Percentiles rank a stretch among this genome's conserved stretches.
Conservation (phyloP, 495 filamentous ascomycete species). For the Tuber borchii region DNA sequence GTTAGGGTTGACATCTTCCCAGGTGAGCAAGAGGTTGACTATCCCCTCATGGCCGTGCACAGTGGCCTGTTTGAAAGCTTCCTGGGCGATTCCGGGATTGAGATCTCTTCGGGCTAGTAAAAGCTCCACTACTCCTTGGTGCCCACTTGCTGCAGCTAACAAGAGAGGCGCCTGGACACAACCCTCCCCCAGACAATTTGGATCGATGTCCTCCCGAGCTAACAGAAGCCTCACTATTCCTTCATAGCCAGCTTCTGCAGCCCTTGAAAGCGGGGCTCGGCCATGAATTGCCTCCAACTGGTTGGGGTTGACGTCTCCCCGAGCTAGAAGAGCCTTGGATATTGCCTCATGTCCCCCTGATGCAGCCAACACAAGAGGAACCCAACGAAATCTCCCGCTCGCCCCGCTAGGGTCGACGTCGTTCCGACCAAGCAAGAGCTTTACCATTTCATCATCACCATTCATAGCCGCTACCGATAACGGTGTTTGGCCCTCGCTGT, state of each 20-base stretch:
- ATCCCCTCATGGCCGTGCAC: constrained; percentile 37
- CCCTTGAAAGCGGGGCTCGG: constrained; percentile 40
- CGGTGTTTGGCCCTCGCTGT: constrained; percentile 10
- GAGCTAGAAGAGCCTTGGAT: constrained; percentile 34
- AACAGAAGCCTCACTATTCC: constrained; percentile 37
- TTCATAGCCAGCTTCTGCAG: constrained; percentile 38
- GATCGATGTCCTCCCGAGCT: constrained; percentile 17
- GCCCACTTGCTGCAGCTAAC: constrained; percentile 43
- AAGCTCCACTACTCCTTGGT: constrained; percentile 41
- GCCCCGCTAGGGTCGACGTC: constrained; percentile 9
- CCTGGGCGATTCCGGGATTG: not conserved
- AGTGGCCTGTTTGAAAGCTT: constrained; percentile 37
- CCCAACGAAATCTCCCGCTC: not conserved
- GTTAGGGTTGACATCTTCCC: constrained; percentile 18
- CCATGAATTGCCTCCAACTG: constrained; percentile 8
- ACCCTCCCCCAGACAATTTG: constrained; percentile 21
- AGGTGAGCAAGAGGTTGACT: constrained; percentile 36
- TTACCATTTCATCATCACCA: constrained; percentile 39
- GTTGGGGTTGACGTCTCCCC: constrained; percentile 18
- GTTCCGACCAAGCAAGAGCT: constrained; percentile 25
- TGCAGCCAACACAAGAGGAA: constrained; percentile 39
- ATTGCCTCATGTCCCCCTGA: constrained; percentile 36
- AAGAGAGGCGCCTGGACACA: constrained; percentile 43
- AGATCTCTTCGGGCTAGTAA: constrained; percentile 5
- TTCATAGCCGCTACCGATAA: constrained; percentile 37